Evolutionary conservation across 129 eudicot species (phyloP), one percentile per base, ranked within the genome.

Genomic region (Escallonia herrerae): DNA sequence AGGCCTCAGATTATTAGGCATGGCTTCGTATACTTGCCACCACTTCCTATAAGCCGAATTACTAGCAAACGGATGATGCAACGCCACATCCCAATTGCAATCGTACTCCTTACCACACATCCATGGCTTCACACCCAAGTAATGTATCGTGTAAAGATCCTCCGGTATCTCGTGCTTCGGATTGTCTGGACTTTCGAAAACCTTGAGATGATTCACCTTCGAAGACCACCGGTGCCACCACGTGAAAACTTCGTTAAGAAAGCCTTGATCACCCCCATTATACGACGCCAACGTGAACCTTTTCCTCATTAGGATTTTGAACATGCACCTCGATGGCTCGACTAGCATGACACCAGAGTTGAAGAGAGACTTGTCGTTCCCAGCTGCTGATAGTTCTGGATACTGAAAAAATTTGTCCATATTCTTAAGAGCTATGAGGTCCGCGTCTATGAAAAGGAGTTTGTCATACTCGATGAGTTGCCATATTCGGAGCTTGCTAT

Each of bases 251-350:
- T 86, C 97, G 22, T 90, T 90, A 4, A 86, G 76, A 64, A 81
- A 86, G 6, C 91, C 95, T 37, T 90, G 97, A 71, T 90, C 97
- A 5, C 97, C 97, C 2, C 97, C 97, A 60, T 90, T 90, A 58
- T 86, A 86, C 0, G 97, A 83, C 12, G 38, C 74, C 2, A 86
- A 50, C 5, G 63, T 47, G 4, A 15, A 48, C 69, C 76, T 81
- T 12, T 76, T 80, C 62, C 71, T 58, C 89, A 90, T 86, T 7
- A 90, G 42, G 51, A 48, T 40, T 46, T 79, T 57, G 64, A 86
- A 90, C 74, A 81, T 74, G 68, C 97, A 90, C 43, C 70, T 51
- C 2, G 97, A 90, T 13, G 95, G 97, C 68, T 90, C 95, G 11
- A 84, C 56, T 8, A 84, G 5, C 79, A 90, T 75, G 49, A 90